phyloP scores from a whole-genome alignment of 345 rosid species.

The Euphorbia pulcherrima region DNA sequence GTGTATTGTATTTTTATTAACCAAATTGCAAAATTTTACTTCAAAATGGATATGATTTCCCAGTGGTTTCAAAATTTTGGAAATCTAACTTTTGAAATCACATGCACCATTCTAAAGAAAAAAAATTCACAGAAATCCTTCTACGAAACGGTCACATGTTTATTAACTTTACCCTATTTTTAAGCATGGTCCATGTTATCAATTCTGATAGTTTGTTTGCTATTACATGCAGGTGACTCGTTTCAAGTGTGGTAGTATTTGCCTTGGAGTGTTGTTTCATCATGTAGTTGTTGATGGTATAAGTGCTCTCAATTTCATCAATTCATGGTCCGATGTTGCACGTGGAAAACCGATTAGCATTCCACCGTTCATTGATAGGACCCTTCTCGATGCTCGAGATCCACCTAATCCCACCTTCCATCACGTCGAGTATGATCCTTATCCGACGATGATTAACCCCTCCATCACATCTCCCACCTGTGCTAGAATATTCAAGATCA shows the following conservation, averaged over 20 bases:
- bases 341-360: slow-evolving; percentile 14
- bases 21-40: no score
- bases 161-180: no score
- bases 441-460: slow-evolving; percentile 18
- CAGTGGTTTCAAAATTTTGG: no score
- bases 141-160: no score
- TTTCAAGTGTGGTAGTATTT: slow-evolving; percentile 31
- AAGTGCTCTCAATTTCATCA: slow-evolving; percentile 16
- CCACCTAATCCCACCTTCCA: slow-evolving; percentile 18
- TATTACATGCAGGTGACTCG: slow-evolving; percentile 21
- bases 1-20: no score
- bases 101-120: no score
- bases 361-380: slow-evolving; percentile 19
- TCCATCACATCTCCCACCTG: neutral
- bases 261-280: slow-evolving; percentile 22
- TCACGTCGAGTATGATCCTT: slow-evolving; percentile 26
- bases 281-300: slow-evolving; percentile 27
- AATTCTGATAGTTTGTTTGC: no score
- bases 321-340: slow-evolving; percentile 27
- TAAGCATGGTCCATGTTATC: no score
- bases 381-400: slow-evolving; percentile 4
- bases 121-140: neutral
- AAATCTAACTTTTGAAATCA: no score
- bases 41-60: no score
- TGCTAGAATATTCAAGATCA: slow-evolving; percentile 12